Conservation (phyloP, 805 yeast species). For the Dipodascopsis uninucleata region DNA sequence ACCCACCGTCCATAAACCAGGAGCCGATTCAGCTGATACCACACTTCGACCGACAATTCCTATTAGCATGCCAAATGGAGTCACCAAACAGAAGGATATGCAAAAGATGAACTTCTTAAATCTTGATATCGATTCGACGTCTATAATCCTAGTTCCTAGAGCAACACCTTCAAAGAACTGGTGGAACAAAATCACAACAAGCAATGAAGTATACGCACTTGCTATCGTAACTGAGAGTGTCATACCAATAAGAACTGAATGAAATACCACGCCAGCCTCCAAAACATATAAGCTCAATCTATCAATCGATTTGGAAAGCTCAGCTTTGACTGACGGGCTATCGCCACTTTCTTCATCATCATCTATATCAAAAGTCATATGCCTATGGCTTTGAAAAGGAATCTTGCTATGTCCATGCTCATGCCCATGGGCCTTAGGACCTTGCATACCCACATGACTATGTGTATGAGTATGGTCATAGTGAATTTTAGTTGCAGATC, state of each 20-base stretch:
- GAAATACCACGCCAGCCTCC: conserved; percentile 75
- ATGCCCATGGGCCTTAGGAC: conserved; percentile 4
- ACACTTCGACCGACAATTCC: conserved; percentile 71
- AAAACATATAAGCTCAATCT: conserved; percentile 35
- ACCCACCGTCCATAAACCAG: conserved; percentile 50
- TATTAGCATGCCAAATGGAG: conserved; percentile 73
- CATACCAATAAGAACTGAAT: conserved; percentile 70
- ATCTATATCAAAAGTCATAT: conserved; percentile 43
- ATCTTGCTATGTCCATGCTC: conserved; percentile 49
- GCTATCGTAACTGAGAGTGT: conserved; percentile 62
- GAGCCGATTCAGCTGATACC: conserved; percentile 14
- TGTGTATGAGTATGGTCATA: conserved; percentile 9
- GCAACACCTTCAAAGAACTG: conserved; percentile 87
- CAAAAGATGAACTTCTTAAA: conserved; percentile 31
- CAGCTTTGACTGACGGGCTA: background rate
- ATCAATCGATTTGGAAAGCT: conserved; percentile 14
- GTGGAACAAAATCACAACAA: conserved; percentile 66
- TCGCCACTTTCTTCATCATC: background rate
- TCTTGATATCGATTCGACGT: conserved; percentile 33
- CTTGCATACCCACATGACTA: background rate
- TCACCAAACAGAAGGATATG: conserved; percentile 53
- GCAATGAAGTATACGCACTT: conserved; percentile 63
- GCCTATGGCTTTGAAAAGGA: too few relatives aligned
- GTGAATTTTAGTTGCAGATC: conserved; percentile 1
- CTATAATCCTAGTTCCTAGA: conserved; percentile 71